Evolutionary conservation across 2,329 filamentous ascomycete genomes (phyloP).

Genomic region (Allantophomopsis lycopodina): DNA sequence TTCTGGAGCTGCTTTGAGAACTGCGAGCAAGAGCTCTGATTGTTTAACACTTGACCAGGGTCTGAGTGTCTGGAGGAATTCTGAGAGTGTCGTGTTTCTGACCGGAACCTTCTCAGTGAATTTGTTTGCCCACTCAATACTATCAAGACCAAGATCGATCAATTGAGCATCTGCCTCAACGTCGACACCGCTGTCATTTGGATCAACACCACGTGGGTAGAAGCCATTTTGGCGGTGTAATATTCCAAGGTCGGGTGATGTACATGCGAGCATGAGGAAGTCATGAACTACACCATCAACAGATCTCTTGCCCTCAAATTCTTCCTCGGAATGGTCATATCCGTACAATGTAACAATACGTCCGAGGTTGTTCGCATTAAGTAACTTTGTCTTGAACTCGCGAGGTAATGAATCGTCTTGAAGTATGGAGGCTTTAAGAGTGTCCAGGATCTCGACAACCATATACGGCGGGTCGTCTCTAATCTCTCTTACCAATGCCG

Average conservation of each 20-base stretch:
- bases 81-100: conserved; percentile 65
- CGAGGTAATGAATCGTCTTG: conserved; percentile 61
- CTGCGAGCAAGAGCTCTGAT: conserved; percentile 64
- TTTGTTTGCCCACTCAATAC: conserved; percentile 54
- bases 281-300: conserved; percentile 60
- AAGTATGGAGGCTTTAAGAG: conserved; percentile 57
- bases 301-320: conserved; percentile 27
- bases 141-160: conserved; percentile 54
- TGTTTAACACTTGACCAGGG: conserved; percentile 76
- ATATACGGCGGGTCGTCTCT: conserved; percentile 65
- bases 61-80: conserved; percentile 65
- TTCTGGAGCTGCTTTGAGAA: conserved; percentile 74
- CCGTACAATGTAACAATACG: conserved; percentile 61
- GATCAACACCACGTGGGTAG: conserved; percentile 60
- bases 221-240: conserved; percentile 68
- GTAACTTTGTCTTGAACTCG: conserved; percentile 58
- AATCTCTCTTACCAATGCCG: conserved; percentile 62
- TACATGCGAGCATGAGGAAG: conserved; percentile 66
- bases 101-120: conserved; percentile 56
- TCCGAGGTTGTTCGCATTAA: conserved; percentile 62
- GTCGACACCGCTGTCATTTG: conserved; percentile 34
- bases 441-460: conserved; percentile 60
- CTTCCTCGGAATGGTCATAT: conserved; percentile 33
- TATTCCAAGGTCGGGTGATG: conserved; percentile 57
- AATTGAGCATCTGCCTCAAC: conserved; percentile 26